Percentiles rank a stretch among this genome's conserved stretches.
Evolutionary conservation across 208 protist species (phyloP).

Genomic region (Acanthamoeba polyphaga): DNA sequence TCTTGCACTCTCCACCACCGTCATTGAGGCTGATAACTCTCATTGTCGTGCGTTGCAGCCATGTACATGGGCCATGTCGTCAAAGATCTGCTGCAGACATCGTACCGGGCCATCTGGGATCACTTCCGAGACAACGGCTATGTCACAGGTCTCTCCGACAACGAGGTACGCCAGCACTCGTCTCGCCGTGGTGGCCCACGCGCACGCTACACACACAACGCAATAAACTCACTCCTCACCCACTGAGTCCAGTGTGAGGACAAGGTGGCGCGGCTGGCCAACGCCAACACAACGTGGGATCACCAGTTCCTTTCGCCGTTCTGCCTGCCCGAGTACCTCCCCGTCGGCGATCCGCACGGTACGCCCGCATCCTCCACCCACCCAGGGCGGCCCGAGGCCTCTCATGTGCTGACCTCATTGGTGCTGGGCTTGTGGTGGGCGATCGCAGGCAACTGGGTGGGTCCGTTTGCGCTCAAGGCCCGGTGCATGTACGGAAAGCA

Average conservation of each 20-base stretch:
- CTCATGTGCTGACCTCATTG: background rate
- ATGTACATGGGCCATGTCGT: conserved; percentile 39
- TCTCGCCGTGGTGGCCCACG: background rate
- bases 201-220: background rate
- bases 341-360: conserved; percentile 55
- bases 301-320: conserved; percentile 69
- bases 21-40: background rate
- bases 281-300: conserved; percentile 55
- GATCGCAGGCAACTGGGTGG: conserved; percentile 51
- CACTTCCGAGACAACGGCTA: conserved; percentile 61
- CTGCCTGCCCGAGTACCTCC: conserved; percentile 16
- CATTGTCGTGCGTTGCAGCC: background rate
- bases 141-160: conserved; percentile 57
- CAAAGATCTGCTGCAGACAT: background rate
- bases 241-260: conserved; percentile 43
- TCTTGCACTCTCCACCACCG: background rate
- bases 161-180: background rate
- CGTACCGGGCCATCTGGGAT: conserved; percentile 56
- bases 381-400: background rate
- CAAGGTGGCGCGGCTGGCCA: conserved; percentile 66
- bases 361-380: background rate
- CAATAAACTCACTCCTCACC: background rate
- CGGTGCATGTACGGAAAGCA: conserved; percentile 54
- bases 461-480: conserved; percentile 44
- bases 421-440: background rate